Base-by-base conservation (phyloP, 495 filamentous ascomycete species). In the Hypoxylon fragiforme region DNA sequence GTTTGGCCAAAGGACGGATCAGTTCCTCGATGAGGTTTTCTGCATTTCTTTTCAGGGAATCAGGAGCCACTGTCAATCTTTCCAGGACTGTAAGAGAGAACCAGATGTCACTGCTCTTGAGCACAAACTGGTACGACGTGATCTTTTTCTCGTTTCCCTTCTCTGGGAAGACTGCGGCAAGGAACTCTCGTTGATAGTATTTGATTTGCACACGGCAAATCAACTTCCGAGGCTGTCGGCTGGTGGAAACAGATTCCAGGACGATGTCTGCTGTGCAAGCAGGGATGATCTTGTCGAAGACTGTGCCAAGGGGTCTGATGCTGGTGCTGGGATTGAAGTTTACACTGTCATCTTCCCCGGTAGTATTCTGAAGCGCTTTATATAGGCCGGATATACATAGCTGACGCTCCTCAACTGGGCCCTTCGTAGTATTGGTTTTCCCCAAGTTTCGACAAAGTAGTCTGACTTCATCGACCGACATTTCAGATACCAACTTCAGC, bases 401-500 rank as follows among this genome's bases (percentile, higher is more conserved):
- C 38, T 62, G 36, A 26, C 60, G 50, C 32, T 36, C 18, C 3
- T 20, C 13, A 8, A 19, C 20, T 3, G 32, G 48, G 12, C 18
- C 26, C 13, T 8, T n/a, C 8, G 26, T 24, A 3, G 15, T 15
- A 12, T 36, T 34, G 3, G 59, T 50, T 13, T 22, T 11, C 6
- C 55, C 65, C 1, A 68, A 30, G 13, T 28, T 35, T n/a, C 38
- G 41, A 30, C 65, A 68, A 6, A 68, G 36, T 4, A 38, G 26
- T 2, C 44, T 14, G 8, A 68, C 50, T n/a, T 68, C 52, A 30
- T n/a, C 14, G 8, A 64, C 56, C 7, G 55, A 62, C 28, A 68
- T 40, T 28, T 55, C 50, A 3, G 52, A 37, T 60, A 66, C 56
- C 42, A 64, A 51, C 16, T 20, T 28, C 2, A 58, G 38, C 15